Evolutionary conservation across 176 grass and related monocot genomes (phyloP).

Genomic region (Oryza rufipogon): DNA sequence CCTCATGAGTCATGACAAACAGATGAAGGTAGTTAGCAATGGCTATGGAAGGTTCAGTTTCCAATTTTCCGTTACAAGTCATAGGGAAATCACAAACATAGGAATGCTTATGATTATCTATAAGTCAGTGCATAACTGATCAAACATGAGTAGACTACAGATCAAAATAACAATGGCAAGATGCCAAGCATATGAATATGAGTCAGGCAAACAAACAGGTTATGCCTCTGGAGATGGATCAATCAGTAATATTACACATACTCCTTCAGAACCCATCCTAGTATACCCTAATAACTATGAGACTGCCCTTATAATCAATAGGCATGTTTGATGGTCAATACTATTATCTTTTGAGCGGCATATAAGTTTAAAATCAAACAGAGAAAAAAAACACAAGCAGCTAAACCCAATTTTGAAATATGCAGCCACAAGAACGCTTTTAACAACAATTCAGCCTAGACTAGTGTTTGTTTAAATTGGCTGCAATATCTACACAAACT

Average conservation of each 20-base stretch:
- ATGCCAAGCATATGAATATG: slow-evolving; percentile 3
- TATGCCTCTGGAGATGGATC: slow-evolving; percentile 13
- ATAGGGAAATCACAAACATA: not conserved
- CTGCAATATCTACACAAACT: not conserved
- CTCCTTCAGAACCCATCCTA: not conserved
- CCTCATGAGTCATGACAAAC: not conserved
- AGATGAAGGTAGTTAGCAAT: not conserved
- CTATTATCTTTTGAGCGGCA: not conserved
- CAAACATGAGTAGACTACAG: not conserved
- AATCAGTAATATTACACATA: not conserved
- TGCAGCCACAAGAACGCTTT: not conserved
- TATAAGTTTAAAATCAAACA: not conserved
- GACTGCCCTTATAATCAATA: not conserved
- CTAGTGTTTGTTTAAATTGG: not conserved
- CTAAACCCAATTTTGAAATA: slow-evolving; percentile 15
- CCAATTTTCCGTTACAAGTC: not conserved
- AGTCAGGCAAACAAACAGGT: not conserved
- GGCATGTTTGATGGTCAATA: slow-evolving; percentile 13
- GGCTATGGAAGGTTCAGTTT: slow-evolving; percentile 6
- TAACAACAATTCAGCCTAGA: not conserved
- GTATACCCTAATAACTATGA: not conserved
- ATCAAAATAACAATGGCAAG: not conserved
- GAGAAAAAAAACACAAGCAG: not conserved
- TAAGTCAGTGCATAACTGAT: not conserved
- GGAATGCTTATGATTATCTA: not conserved